These are phyloP conservation scores for Brassica napus DNA, from an alignment of 345 rosid species.

Conservation along the genomic window DNA sequence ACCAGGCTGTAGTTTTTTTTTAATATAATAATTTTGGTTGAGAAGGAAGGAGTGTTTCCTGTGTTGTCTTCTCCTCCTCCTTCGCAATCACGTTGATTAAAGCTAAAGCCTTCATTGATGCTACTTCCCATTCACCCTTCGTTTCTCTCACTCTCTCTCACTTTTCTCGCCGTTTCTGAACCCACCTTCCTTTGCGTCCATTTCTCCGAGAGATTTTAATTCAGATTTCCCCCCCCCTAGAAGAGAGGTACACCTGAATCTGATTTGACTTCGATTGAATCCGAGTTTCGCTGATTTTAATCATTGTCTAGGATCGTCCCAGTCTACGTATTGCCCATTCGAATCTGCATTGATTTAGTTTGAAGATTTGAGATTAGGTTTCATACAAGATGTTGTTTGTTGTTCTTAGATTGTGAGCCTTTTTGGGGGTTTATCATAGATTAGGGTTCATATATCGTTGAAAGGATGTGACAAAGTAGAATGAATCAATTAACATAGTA, in stretches of 20 bases:
- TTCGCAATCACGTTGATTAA: constrained; percentile 34
- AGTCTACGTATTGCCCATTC: neutral
- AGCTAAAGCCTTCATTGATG: constrained; percentile 33
- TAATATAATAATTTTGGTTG: neutral
- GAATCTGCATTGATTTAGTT: constrained; percentile 30
- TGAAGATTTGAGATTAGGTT: constrained; percentile 20
- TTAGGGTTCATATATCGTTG: neutral
- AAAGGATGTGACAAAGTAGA: too few species aligned
- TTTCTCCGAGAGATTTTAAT: neutral
- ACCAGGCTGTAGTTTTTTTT: constrained; percentile 36
- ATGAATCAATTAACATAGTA: too few species aligned
- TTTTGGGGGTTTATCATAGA: neutral
- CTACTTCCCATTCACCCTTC: constrained; percentile 8
- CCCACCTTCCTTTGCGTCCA: constrained; percentile 23
- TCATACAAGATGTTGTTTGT: neutral
- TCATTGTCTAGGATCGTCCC: neutral
- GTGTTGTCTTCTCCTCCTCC: constrained; percentile 19
- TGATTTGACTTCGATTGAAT: constrained; percentile 32
- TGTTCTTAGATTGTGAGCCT: neutral
- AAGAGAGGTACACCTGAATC: constrained; percentile 14
- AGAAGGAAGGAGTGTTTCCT: constrained; percentile 7
- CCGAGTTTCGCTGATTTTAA: neutral
- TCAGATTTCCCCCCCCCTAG: neutral
- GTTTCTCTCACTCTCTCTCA: constrained; percentile 22
- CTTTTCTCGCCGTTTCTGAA: constrained; percentile 28